Evolutionary conservation across 495 filamentous ascomycete genomes (phyloP).

Genomic region (Lophium mytilinum): DNA sequence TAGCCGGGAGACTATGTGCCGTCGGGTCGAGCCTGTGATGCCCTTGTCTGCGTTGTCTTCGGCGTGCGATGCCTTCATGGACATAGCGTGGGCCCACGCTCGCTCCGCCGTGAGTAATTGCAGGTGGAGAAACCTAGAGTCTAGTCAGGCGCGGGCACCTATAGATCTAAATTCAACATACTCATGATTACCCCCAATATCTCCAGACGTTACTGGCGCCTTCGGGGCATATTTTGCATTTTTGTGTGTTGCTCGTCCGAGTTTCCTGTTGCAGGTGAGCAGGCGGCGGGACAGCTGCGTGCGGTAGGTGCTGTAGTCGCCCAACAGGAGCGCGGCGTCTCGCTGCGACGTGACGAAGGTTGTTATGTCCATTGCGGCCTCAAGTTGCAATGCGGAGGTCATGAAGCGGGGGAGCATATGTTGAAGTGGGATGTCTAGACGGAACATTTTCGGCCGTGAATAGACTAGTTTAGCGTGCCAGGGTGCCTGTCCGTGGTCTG

Average conservation of each 20-base stretch:
- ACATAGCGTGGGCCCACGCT: constrained; percentile 94
- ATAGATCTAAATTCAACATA: constrained; percentile 28
- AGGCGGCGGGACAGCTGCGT: constrained; percentile 71
- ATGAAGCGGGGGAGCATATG: not conserved
- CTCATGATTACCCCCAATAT: constrained; percentile 71
- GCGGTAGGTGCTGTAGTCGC: constrained; percentile 83
- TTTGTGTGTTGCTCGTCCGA: constrained; percentile 72
- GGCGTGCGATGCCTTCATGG: constrained; percentile 77
- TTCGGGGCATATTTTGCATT: constrained; percentile 75
- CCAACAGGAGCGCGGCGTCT: constrained; percentile 74
- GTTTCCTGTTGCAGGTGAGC: constrained; percentile 73
- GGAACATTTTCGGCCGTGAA: too few relatives aligned
- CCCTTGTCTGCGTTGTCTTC: constrained; percentile 62
- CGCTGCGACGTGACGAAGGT: constrained; percentile 66
- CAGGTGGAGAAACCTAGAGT: constrained; percentile 62
- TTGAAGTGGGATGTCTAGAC: not conserved
- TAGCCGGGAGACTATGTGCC: constrained; percentile 80
- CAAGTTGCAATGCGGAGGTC: not conserved
- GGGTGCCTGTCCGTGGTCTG: too few relatives aligned
- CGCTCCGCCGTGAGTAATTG: constrained; percentile 80
- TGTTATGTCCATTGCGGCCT: constrained; percentile 83
- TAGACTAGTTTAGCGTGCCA: too few relatives aligned
- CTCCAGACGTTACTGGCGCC: constrained; percentile 60
- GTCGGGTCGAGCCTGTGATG: constrained; percentile 67
- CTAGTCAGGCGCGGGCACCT: not conserved